Base-by-base conservation (phyloP, 1,284 basidiomycete species). In the Naganishia sp. region DNA sequence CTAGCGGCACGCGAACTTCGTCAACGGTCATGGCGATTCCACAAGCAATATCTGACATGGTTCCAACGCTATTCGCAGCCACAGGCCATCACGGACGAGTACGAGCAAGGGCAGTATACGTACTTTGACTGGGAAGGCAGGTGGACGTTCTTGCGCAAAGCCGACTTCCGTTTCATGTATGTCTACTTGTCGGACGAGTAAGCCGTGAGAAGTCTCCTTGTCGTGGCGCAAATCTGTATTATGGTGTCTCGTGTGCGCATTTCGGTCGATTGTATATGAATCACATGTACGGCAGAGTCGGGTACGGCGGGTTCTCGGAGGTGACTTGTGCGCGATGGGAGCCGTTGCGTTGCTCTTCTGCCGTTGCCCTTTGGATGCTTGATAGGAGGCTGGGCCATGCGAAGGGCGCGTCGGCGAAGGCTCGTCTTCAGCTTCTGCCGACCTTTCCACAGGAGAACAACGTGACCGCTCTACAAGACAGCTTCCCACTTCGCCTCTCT, bases 11-110 rank as follows among this genome's bases (percentile, higher is more conserved):
- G 92, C 76, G 96, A 99, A 81, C 83, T 99, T 69, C 99, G 99
- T 82, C 87, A 91, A 68, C 95, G 98, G 79, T 94, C 92, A 65
- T 99, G 96, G 96, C 88, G 96, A 64, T 99, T 99, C 84, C 96
- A 99, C 80, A 92, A 97, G 72, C 98, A 99, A 81, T 99, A 98
- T 79, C 82, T 99, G 69, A 99, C 96, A 45, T 99, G 96, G 96
- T 99, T 99, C 87, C 96, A 99, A 80, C 87, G 96, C 62, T 93
- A 97, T 75, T 94, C 92, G 25, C 94, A 99, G 77, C 96, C 96
- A n/a, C 93, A 96, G 77, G 93, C 92, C 4, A 98, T 99, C 77
- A 99, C 96, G 54, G 95, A 98, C 75, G 96, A 99, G 80, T 99
- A 98, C 78, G 96, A 99, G 81, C 94, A 99, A 82, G 96, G 96